A percentile compares a stretch with the other conserved stretches of the same genome.
These are phyloP conservation scores for Phytophthora pinifolia DNA, from an alignment of 352 stramenopile genomes.

Conservation along the genomic window DNA sequence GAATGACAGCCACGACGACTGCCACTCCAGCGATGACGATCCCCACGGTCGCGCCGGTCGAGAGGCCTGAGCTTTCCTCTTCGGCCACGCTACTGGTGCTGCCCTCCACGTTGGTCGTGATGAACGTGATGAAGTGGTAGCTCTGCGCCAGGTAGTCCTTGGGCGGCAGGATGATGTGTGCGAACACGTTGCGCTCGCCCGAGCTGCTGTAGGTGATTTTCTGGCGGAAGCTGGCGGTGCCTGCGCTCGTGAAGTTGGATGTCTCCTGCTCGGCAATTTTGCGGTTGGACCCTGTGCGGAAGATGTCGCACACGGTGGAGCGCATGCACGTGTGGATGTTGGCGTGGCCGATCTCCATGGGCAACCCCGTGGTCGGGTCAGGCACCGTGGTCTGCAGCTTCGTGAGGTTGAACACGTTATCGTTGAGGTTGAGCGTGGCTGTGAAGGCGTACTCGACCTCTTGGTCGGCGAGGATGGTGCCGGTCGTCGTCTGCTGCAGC, in stretches of 20 bases:
- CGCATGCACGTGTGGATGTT: constrained; percentile 77
- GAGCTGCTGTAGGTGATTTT: constrained; percentile 45
- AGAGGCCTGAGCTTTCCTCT: constrained; percentile 29
- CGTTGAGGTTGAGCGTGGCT: constrained; percentile 68
- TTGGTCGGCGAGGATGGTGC: constrained; percentile 27
- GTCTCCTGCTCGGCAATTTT: constrained; percentile 75
- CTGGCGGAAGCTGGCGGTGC: constrained; percentile 60
- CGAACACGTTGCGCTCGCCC: constrained; percentile 75
- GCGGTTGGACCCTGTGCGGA: constrained; percentile 58
- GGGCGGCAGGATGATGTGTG: constrained; percentile 70
- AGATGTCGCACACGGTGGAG: constrained; percentile 74
- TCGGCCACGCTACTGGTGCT: constrained; percentile 19
- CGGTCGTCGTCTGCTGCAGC: constrained; percentile 47
- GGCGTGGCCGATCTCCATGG: constrained; percentile 70
- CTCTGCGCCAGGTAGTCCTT: constrained; percentile 53
- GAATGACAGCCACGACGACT: constrained; percentile 42
- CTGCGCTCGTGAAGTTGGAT: constrained; percentile 70
- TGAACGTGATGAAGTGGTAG: constrained; percentile 82
- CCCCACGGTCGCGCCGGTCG: constrained; percentile 41
- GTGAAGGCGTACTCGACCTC: constrained; percentile 73
- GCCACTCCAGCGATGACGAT: constrained; percentile 49
- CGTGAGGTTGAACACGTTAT: constrained; percentile 70
- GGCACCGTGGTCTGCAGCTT: constrained; percentile 54
- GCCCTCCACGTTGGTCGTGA: constrained; percentile 44
- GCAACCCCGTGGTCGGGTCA: constrained; percentile 50